Conservation (phyloP, 2,329 filamentous ascomycete genomes). For the Fusarium nisikadoi region DNA sequence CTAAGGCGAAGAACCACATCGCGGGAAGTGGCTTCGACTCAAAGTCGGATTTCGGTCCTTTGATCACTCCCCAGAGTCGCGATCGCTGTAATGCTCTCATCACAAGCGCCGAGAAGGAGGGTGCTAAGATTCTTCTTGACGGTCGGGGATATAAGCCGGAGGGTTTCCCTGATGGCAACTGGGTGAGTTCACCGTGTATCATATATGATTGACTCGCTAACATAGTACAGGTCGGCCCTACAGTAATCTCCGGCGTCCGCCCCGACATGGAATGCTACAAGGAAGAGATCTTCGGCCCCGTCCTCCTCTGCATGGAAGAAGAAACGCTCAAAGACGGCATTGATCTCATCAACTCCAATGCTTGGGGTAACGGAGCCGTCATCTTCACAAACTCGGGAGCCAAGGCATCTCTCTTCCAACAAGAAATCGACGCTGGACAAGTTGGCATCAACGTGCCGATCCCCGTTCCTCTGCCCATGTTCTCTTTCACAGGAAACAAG, state of each 20-base stretch:
- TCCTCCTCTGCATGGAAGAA: conserved; percentile 79
- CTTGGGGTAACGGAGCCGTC: conserved; percentile 83
- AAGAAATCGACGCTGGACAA: conserved; percentile 82
- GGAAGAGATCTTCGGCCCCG: conserved; percentile 85
- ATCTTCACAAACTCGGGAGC: conserved; percentile 81
- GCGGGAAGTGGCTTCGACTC: conserved; percentile 82
- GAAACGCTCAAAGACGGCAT: conserved; percentile 80
- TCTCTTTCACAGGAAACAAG: conserved; percentile 79
- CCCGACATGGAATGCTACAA: conserved; percentile 80
- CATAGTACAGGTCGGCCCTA: conserved; percentile 66
- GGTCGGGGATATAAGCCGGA: conserved; percentile 76
- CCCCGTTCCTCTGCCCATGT: conserved; percentile 72
- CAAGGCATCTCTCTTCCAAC: conserved; percentile 77
- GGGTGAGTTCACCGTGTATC: conserved; percentile 48
- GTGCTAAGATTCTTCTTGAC: conserved; percentile 79
- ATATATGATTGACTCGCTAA: not conserved
- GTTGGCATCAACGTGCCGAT: conserved; percentile 84
- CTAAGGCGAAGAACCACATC: conserved; percentile 73
- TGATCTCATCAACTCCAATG: conserved; percentile 79
- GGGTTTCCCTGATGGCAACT: conserved; percentile 76
- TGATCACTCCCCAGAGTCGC: conserved; percentile 79
- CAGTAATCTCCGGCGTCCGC: conserved; percentile 80
- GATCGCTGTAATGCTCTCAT: conserved; percentile 78
- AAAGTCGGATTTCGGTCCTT: conserved; percentile 78
- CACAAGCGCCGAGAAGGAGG: conserved; percentile 76